Base-by-base conservation (phyloP, 2,329 filamentous ascomycete species). In the Penicillium hordei region DNA sequence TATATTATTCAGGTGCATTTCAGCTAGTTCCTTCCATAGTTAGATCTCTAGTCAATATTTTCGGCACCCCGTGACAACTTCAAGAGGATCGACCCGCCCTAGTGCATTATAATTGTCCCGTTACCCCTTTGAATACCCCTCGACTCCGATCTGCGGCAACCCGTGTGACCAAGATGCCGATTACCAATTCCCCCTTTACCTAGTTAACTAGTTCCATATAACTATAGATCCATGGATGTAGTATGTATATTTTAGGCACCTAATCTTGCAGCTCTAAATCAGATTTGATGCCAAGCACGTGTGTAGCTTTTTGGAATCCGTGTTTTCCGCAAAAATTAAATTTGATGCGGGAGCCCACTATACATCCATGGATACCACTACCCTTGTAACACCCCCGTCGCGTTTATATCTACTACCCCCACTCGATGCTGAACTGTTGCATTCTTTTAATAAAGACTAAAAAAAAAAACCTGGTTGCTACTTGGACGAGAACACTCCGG, bases 101-200 rank as follows among this genome's bases (percentile, higher is more conserved):
- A 33, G 31, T 33, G 17, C 23, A n/a, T 25, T 15, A 25, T 25
- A 38, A 23, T 46, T 46, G 19, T 45, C 15, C 45, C 34, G n/a
- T 34, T 29, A 31, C 38, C 27, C 21, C 42, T 48, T 38, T 19
- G 17, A n/a, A 25, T 15, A 12, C 36, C 33, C 34, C 40, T 38
- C 33, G 45, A 33, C 46, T 52, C 55, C 55, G 55, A 53, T 53
- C 36, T 53, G 55, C 55, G 55, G 55, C 36, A 57, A 45, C 54
- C 49, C 55, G 48, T 52, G 54, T 53, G 50, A 53, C 49, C 34
- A 34, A 29, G 33, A 38, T 40, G 46, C 45, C 45, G 36, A 43
- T 50, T 25, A 50, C 17, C 36, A 48, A 51, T 19, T 29, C 33
- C 36, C 29, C 21, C 21, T 23, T 25, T 12, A 9, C 17, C 3